Evolutionary conservation across 2,329 filamentous ascomycete species (phyloP).

Genomic region (Gremmenia infestans): DNA sequence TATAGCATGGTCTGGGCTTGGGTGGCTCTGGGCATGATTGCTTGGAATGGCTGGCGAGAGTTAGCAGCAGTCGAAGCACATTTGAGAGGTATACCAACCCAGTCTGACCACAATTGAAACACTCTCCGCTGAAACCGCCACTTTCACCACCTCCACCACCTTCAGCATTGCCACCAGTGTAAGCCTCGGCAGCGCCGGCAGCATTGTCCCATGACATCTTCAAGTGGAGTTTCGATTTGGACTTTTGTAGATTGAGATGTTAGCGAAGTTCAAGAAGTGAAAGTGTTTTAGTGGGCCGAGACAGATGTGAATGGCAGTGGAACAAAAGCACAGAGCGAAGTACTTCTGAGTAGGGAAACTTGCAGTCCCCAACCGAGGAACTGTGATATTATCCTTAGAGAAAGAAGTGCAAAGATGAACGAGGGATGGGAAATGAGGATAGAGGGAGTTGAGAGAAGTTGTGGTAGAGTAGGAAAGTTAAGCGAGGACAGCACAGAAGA

Average conservation of each 20-base stretch:
- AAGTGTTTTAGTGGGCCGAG: not conserved
- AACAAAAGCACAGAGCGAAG: not conserved
- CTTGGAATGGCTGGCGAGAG: constrained; percentile 11
- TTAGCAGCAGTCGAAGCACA: not conserved
- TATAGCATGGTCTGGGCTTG: constrained; percentile 33
- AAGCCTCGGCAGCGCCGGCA: constrained; percentile 5
- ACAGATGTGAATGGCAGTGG: not conserved
- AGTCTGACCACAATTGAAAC: constrained; percentile 55
- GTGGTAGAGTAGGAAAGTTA: no score
- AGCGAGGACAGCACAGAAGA: no score
- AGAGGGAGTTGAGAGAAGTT: not conserved
- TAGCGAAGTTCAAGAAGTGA: not conserved
- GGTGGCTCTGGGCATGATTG: constrained; percentile 23
- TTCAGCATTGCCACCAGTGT: constrained; percentile 6
- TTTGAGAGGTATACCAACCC: constrained; percentile 34
- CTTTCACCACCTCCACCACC: constrained; percentile 6
- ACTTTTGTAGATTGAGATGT: not conserved
- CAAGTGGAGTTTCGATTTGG: not conserved
- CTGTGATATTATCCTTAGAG: not conserved
- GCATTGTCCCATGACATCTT: constrained; percentile 28
- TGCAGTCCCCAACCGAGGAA: not conserved
- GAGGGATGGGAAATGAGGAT: not conserved
- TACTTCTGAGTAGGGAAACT: not conserved
- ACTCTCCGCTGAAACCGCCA: constrained; percentile 40
- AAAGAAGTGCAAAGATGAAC: not conserved